Evolutionary conservation across 208 protist species (phyloP).

Genomic region (Crithidia sp.): DNA sequence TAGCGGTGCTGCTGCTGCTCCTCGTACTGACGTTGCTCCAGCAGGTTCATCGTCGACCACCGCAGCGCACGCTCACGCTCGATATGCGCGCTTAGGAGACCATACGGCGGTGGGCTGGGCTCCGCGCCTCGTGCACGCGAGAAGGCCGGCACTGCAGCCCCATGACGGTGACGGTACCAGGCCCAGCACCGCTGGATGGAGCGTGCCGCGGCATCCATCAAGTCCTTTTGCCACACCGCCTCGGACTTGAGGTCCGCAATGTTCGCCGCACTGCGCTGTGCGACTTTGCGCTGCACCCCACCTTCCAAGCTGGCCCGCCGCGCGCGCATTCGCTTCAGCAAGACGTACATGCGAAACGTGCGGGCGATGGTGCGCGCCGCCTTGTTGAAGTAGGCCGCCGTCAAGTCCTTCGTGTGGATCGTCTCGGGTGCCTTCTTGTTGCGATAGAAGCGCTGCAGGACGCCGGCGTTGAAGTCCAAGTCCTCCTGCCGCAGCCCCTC

Average conservation of each 20-base stretch:
- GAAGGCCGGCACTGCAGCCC: constrained; percentile 22
- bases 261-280: constrained; percentile 40
- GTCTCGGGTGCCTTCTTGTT: constrained; percentile 39
- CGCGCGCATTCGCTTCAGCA: constrained; percentile 49
- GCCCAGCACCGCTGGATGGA: constrained; percentile 83
- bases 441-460: constrained; percentile 80
- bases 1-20: constrained; percentile 38
- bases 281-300: constrained; percentile 28
- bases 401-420: constrained; percentile 56
- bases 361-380: constrained; percentile 70
- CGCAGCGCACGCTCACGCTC: constrained; percentile 49
- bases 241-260: constrained; percentile 52
- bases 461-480: constrained; percentile 84
- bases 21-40: constrained; percentile 42
- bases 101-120: constrained; percentile 53
- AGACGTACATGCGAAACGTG: constrained; percentile 68
- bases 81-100: constrained; percentile 65
- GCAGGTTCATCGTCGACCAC: constrained; percentile 41
- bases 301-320: background rate
- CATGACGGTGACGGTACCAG: constrained; percentile 51
- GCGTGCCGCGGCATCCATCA: constrained; percentile 62
- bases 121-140: constrained; percentile 3
- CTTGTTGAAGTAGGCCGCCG: constrained; percentile 68
- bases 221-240: constrained; percentile 65
- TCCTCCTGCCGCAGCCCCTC: constrained; percentile 68